Evolutionary conservation across 768 basidiomycete species (phyloP).

Genomic region (Basidioascus undulatus): DNA sequence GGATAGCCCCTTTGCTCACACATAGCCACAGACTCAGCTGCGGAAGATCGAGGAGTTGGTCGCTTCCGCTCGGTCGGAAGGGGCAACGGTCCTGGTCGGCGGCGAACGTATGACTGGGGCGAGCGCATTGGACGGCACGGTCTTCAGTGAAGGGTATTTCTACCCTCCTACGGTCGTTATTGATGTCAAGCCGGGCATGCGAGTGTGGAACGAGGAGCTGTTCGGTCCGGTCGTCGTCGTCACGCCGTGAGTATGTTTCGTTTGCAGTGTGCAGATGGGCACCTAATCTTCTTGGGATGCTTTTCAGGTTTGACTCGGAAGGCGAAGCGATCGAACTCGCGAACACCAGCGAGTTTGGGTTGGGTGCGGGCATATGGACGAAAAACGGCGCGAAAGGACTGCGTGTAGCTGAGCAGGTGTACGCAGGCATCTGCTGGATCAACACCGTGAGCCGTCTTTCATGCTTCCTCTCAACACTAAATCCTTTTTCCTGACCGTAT

Average conservation of each 20-base stretch:
- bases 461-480: too few species aligned
- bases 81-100: constrained; percentile 30
- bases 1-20: too few species aligned
- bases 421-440: constrained; percentile 66
- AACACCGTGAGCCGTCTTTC: too few species aligned
- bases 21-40: constrained; percentile 34
- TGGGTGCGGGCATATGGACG: constrained; percentile 66
- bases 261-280: too few species aligned
- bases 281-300: too few species aligned
- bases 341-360: constrained; percentile 52
- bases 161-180: constrained; percentile 53
- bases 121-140: constrained; percentile 45
- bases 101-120: constrained; percentile 35
- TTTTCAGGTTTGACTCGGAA: constrained; percentile 16
- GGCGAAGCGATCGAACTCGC: constrained; percentile 41
- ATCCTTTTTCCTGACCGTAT: too few species aligned
- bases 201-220: constrained; percentile 58
- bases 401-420: constrained; percentile 38
- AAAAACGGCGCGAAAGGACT: constrained; percentile 46
- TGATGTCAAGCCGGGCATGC: constrained; percentile 31
- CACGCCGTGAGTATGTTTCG: constrained; percentile 24
- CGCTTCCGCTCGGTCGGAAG: constrained; percentile 24
- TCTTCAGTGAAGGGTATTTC: constrained; percentile 46
- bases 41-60: constrained; percentile 34
- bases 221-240: constrained; percentile 68